phyloP scores from a whole-genome alignment of 208 protist species.

The Trypanosoma grayi region DNA sequence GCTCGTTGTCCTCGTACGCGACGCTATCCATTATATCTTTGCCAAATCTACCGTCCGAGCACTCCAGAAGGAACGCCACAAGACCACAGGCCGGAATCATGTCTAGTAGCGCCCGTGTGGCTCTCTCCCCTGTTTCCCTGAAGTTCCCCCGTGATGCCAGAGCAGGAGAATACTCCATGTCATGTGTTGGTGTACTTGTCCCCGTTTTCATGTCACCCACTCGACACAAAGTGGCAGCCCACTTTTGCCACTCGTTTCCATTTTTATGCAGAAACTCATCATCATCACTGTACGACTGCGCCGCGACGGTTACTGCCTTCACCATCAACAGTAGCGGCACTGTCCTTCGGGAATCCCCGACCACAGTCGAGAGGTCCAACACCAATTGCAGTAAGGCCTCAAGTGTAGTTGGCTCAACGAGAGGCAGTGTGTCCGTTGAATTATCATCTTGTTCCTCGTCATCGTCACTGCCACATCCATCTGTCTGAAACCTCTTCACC shows the following conservation, averaged over 20 bases:
- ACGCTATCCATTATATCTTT: slow-evolving; percentile 19
- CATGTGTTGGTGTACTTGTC: not conserved
- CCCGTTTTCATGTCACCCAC: slow-evolving; percentile 3
- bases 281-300: slow-evolving; percentile 14
- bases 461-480: slow-evolving; percentile 1
- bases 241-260: not conserved
- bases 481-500: slow-evolving; percentile 6
- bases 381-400: slow-evolving; percentile 7
- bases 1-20: slow-evolving; percentile 25
- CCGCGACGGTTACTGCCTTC: not conserved
- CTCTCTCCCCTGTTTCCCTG: not conserved
- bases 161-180: not conserved
- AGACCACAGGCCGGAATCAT: not conserved
- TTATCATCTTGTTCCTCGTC: slow-evolving; percentile 3
- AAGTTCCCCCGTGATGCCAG: not conserved
- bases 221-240: not conserved
- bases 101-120: slow-evolving; percentile 2
- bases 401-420: not conserved
- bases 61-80: not conserved
- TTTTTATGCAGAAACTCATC: slow-evolving; percentile 13
- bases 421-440: not conserved
- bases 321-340: slow-evolving; percentile 14
- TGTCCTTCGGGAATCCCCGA: slow-evolving; percentile 1
- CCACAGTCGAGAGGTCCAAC: slow-evolving; percentile 10
- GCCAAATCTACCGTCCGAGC: not conserved